Evolutionary conservation across 176 grass and related monocot genomes (phyloP), one percentile per base, ranked within the genome.

Genomic region (Cenchrus purpureus): DNA sequence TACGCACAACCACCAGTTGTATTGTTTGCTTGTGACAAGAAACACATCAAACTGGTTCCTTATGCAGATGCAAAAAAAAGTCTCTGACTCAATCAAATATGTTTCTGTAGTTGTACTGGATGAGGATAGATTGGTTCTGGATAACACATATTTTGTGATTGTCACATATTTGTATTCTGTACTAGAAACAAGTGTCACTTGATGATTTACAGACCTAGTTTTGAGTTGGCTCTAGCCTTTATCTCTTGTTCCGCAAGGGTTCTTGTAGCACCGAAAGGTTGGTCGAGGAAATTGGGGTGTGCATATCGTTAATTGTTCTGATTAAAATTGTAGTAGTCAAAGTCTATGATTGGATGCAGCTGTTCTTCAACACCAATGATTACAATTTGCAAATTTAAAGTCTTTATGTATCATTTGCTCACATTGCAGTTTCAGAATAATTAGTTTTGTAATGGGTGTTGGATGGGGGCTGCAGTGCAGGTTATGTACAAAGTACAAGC

Each of bases 21-120:
- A 28, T 82, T 14, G 5, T 61, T 83, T 90, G 67, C 73, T 42
- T 45, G 28, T 57, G 42, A 50, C 25, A 72, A 2, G 34, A 71
- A 55, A 73, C 57, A 31, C 20, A 60, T 86, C 11, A 52, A 56
- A 73, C 10, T 1, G 5, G 34, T 78, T 12, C 44, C 40, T 65
- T 89, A 22, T 19, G 54, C 5, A 14, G 40, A 34, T 32, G 14
- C 65, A 53, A n/a, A 74, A 62, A 16, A 25, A 25, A 25, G 60
- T 12, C 28, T 75, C 6, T 34, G 6, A 12, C 22, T 25, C 22
- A 25, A 25, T 25, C 22, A 25, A 25, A 25, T 25, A 25, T 25
- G 22, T 19, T 74, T 42, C 16, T 52, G 11, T 76, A 64, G 66
- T 67, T 63, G 45, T 66, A 10, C 8, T 12, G 28, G 20, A 34